Evolutionary conservation across 2,329 filamentous ascomycete species (phyloP).

Genomic region (Fusarium sterilihyphosum): DNA sequence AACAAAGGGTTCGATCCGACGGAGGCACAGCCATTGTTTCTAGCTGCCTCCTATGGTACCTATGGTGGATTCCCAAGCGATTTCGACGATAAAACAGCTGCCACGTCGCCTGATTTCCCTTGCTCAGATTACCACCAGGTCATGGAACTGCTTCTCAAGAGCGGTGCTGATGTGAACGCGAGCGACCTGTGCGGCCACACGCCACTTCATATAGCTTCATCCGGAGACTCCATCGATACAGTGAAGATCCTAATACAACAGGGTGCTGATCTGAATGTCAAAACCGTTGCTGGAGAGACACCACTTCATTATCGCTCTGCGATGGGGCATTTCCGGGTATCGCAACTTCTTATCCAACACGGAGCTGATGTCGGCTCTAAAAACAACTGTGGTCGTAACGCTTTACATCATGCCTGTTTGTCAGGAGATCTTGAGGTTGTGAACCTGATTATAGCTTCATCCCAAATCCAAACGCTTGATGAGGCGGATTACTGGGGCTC

Average conservation of each 20-base stretch:
- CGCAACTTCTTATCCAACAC: accelerated
- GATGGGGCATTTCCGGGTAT: accelerated
- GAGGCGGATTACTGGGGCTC: not conserved
- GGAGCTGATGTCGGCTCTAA: not conserved
- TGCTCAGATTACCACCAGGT: accelerated
- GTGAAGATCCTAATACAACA: not conserved
- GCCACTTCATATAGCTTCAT: accelerated
- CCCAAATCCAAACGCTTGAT: accelerated
- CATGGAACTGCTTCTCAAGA: accelerated
- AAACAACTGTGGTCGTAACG: accelerated
- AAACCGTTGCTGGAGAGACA: accelerated
- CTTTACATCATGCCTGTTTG: not conserved
- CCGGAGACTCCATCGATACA: accelerated
- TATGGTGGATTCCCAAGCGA: accelerated
- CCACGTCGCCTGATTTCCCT: too few relatives aligned
- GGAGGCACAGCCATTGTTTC: accelerated
- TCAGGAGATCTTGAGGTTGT: not conserved
- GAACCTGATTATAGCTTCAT: accelerated
- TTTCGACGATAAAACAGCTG: too few relatives aligned
- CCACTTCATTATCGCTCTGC: accelerated
- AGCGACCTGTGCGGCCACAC: accelerated
- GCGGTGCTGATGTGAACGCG: not conserved
- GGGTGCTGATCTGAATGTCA: accelerated
- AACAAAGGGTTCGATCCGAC: accelerated
- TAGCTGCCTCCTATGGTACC: accelerated